These are phyloP conservation scores for Talaromyces wortmannii DNA, from an alignment of 495 filamentous ascomycete genomes.

Conservation along the genomic window DNA sequence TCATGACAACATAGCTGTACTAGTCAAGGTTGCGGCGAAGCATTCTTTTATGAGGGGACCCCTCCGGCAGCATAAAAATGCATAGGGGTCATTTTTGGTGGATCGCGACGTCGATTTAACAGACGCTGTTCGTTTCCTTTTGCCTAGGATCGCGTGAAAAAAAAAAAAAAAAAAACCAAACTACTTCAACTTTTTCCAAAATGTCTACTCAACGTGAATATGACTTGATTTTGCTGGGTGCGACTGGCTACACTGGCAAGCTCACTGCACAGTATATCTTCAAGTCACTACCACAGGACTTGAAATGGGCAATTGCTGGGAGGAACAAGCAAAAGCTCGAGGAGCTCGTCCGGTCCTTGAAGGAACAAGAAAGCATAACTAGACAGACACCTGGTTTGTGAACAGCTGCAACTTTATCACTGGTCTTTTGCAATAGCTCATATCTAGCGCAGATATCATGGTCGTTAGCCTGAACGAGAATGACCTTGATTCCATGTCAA, in stretches of 20 bases:
- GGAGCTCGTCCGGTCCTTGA: not conserved
- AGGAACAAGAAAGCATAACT: not conserved
- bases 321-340: slow-evolving; percentile 57
- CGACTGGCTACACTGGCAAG: slow-evolving; percentile 82
- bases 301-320: slow-evolving; percentile 88
- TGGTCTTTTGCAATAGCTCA: not conserved
- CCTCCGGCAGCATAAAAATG: not conserved
- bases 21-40: not conserved
- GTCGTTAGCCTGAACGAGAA: not conserved
- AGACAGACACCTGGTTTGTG: not conserved
- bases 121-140: not conserved
- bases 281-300: slow-evolving; percentile 61
- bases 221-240: slow-evolving; percentile 78
- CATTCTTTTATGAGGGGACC: not conserved
- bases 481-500: not conserved
- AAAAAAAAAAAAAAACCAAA: not conserved
- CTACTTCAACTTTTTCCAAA: not conserved
- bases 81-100: not conserved
- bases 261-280: slow-evolving; percentile 72
- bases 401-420: not conserved
- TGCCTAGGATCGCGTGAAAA: not conserved
- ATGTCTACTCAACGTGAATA: slow-evolving; percentile 39
- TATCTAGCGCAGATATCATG: not conserved
- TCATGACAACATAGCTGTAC: not conserved
- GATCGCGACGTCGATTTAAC: not conserved